Conservation (phyloP, 1,284 basidiomycete genomes). For the Uromyces viciae-fabae region DNA sequence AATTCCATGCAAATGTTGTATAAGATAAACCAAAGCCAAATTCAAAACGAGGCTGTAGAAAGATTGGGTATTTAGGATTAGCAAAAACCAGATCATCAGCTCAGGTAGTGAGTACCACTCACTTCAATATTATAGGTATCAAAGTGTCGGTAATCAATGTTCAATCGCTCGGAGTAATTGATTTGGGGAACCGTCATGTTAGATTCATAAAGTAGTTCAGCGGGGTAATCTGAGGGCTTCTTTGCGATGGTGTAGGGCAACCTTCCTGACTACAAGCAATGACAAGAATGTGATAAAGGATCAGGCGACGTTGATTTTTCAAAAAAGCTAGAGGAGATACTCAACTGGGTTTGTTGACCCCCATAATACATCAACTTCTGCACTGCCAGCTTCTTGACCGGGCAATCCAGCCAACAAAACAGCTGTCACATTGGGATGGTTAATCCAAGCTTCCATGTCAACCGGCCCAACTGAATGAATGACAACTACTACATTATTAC, state of each 20-base stretch:
- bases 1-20: slow-evolving; percentile 32
- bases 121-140: slow-evolving; percentile 45
- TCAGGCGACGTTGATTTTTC: not conserved
- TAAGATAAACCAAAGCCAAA: slow-evolving; percentile 44
- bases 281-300: not conserved
- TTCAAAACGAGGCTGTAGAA: slow-evolving; percentile 28
- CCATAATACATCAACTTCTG: slow-evolving; percentile 43
- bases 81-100: not conserved
- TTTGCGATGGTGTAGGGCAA: slow-evolving; percentile 47
- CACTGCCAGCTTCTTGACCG: slow-evolving; percentile 45
- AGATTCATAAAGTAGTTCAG: slow-evolving; percentile 33
- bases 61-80: not conserved
- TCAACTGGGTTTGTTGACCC: slow-evolving; percentile 39
- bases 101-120: not conserved
- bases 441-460: slow-evolving; percentile 45
- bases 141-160: slow-evolving; percentile 47
- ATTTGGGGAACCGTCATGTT: slow-evolving; percentile 29
- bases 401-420: slow-evolving; percentile 45
- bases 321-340: not conserved
- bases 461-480: slow-evolving; percentile 44
- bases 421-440: slow-evolving; percentile 47
- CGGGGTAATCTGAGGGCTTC: slow-evolving; percentile 27
- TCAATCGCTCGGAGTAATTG: slow-evolving; percentile 37
- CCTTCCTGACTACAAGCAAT: slow-evolving; percentile 41
- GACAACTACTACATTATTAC: slow-evolving; percentile 41